Base-by-base conservation (phyloP, 2,329 filamentous ascomycete species). In the Scedosporium aurantiacum region DNA sequence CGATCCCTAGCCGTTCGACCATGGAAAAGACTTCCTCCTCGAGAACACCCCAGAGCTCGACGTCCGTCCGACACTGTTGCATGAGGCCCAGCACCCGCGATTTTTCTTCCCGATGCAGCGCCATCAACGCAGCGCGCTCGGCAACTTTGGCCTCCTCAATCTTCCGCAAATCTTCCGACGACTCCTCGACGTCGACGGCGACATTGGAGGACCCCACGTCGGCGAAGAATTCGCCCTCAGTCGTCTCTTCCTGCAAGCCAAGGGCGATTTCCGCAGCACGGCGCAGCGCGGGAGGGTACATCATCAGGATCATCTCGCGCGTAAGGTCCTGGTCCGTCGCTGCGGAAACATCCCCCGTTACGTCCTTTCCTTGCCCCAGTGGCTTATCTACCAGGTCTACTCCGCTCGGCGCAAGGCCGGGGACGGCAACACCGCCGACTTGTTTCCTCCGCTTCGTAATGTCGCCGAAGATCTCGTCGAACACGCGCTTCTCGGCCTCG, bases 21-120 rank as follows among this genome's bases (percentile, higher is more conserved):
- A 86, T 72, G 1, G 79, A 76, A 66, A 91, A 89, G 12, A 91
- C 84, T 58, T 90, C 81, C 4, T 75, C 70, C 63, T 90, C 83
- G 69, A 92, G 76, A 2, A 87, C 71, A 5, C 82, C 70, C 87
- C 88, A 91, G 8, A 91, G 75, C 58, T 83, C 82, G 21, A 79
- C 73, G 66, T 92, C 89, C 0, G 82, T 82, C 62, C 74, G 66
- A 18, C 85, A 85, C 1, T 67, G 69, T 10, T 75, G 71, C 74
- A 92, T 81, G 45, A 82, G 67, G 5, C 66, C 64, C 64, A 82
- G 79, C 7, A 90, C 78, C 8, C 82, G 75, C 27, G 68, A 65
- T 56, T 78, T 76, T 68, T 87, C 84, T 5, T 73, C 66, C 8
- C 71, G 68, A 8, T 79, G 73, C 28, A 73, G 68, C 2, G 47